Base-by-base conservation (phyloP, 345 rosid species). In the rapeseed (Brassica napus) region DNA sequence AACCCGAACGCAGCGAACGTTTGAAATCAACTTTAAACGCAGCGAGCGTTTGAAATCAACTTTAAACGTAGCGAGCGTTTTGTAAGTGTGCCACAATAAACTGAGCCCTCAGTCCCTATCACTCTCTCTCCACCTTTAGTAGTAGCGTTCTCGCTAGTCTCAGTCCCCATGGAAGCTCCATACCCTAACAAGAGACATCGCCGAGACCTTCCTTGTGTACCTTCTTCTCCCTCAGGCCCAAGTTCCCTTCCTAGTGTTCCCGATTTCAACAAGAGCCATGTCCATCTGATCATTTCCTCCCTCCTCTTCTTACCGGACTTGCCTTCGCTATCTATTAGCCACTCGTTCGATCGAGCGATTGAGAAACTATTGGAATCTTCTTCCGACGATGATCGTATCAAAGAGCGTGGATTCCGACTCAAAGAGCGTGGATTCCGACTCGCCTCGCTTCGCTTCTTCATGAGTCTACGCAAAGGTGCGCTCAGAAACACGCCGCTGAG, bases 321-420 rank as follows among this genome's bases (percentile, higher is more conserved):
- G 12, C 69, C 61, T 73, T 63, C 32, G 60, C 24, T 16, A 28
- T 23, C 65, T 39, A 6, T 57, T 26, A 3, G 8, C 26, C 6
- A 15, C 15, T 57, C 35, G 1, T 74, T 64, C n/a, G 71, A 74
- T 8, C 52, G 52, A 31, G 70, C n/a, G 34, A 0, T 74, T 47
- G 63, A 86, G 2, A 82, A 91, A 60, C 9, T 21, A 8, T 21
- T 64, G 5, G 49, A 24, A 2, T 16, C 49, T 12, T 21, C 34
- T 7, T 15, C 10, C 32, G 54, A 64, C 18, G 63, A 64, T 21
- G 18, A 4, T 62, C 21, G 28, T 8, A 31, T 62, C 28, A 16
- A 1, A 5, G 68, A 26, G 28, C 68, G 71, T 1, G 8, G 9
- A 4, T n/a, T 74, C 34, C 23, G 10, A 31, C 63, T 61, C 28